phyloP scores from a whole-genome alignment of 805 yeast genomes.

The Starmerella geochares region DNA sequence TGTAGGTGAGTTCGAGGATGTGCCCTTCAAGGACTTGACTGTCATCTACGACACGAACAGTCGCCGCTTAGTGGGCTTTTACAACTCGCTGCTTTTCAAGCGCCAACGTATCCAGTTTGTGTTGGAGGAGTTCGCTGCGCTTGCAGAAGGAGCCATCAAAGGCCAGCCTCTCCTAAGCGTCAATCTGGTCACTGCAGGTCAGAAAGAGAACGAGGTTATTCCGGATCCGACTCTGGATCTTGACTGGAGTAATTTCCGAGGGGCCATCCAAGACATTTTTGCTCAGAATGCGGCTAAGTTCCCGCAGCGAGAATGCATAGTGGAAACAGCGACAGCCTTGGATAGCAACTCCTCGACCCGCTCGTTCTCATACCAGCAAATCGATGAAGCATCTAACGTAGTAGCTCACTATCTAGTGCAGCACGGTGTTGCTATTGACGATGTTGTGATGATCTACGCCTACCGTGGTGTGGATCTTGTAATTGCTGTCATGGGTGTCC shows the following conservation, averaged over 20 bases:
- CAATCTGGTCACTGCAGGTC: conserved; percentile 59
- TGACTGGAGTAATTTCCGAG: conserved; percentile 85
- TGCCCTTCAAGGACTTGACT: conserved; percentile 24
- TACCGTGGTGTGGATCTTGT: conserved; percentile 94
- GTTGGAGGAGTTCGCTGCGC: conserved; percentile 56
- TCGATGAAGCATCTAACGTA: conserved; percentile 83
- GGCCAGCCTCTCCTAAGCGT: conserved; percentile 46
- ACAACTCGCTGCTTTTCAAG: conserved; percentile 67
- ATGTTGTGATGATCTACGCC: conserved; percentile 95
- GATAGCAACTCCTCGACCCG: conserved; percentile 42
- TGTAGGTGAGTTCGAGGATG: conserved; percentile 20
- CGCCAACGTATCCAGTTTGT: conserved; percentile 57
- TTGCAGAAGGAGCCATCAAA: conserved; percentile 26
- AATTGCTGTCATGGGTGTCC: conserved; percentile 94
- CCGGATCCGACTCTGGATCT: conserved; percentile 84
- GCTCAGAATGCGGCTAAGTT: conserved; percentile 70
- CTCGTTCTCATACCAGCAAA: conserved; percentile 72
- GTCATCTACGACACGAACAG: conserved; percentile 51
- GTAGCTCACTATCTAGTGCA: conserved; percentile 80
- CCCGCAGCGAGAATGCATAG: conserved; percentile 84
- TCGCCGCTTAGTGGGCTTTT: conserved; percentile 36
- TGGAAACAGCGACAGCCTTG: conserved; percentile 71
- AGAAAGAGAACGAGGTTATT: conserved; percentile 38
- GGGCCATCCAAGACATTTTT: conserved; percentile 95
- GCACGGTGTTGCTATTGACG: conserved; percentile 79